Evolutionary conservation across 192 early-diverging fungal species (phyloP).

Genomic region (Gaertneriomyces semiglobifer): DNA sequence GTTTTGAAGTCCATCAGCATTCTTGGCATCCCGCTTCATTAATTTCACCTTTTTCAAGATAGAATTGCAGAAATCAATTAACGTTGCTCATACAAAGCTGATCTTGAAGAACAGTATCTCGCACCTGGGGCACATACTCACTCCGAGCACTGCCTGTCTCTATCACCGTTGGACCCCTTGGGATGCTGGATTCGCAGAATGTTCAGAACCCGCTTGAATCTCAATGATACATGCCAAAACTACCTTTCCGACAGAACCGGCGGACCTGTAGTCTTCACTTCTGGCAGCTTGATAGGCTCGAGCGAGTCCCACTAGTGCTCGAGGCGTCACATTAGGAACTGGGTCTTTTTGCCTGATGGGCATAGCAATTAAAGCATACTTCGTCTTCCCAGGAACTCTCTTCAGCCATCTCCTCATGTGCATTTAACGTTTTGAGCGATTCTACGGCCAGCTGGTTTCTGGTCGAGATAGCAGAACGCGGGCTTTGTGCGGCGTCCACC

Average conservation of each 20-base stretch:
- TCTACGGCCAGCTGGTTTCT: too few relatives aligned
- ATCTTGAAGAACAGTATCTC: neutral
- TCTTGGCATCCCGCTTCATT: conserved; percentile 18
- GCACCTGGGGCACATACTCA: conserved; percentile 18
- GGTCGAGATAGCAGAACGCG: too few relatives aligned
- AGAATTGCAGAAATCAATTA: neutral
- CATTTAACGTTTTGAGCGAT: too few relatives aligned
- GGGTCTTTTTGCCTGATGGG: too few relatives aligned
- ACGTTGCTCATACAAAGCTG: neutral
- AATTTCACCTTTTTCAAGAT: neutral
- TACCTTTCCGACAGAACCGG: too few relatives aligned
- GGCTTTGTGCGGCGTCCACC: too few relatives aligned
- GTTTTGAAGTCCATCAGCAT: neutral
- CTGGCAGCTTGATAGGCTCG: too few relatives aligned
- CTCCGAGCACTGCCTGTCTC: conserved; percentile 11
- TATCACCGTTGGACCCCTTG: conserved; percentile 7
- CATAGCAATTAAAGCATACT: neutral
- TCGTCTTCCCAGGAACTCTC: neutral
- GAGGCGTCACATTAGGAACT: too few relatives aligned
- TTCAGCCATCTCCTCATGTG: too few relatives aligned
- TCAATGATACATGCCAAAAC: too few relatives aligned
- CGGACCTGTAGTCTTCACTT: too few relatives aligned
- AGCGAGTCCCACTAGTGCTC: too few relatives aligned
- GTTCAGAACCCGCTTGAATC: neutral
- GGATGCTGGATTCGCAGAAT: neutral